Evolutionary conservation across 805 yeast species (phyloP).

Genomic region (Yarrowia sp.): DNA sequence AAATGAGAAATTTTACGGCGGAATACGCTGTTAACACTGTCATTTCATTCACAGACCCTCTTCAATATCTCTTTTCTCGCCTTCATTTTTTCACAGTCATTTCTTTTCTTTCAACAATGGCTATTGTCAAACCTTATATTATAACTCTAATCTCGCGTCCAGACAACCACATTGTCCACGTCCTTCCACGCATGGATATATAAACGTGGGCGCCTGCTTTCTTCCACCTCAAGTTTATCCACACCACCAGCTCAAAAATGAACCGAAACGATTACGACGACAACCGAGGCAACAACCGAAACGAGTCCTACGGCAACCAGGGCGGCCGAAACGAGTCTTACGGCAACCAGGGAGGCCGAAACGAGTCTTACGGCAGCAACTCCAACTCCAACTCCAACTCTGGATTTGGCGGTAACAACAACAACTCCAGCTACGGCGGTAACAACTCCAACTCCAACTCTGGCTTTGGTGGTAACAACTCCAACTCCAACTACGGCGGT

Average conservation of each 20-base stretch:
- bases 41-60: no score
- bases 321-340: neutral
- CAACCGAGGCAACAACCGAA: neutral
- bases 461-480: neutral
- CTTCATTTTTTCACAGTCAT: neutral
- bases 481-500: slow-evolving; percentile 2
- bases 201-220: neutral
- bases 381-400: no score
- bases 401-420: neutral
- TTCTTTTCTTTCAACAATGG: slow-evolving; percentile 15
- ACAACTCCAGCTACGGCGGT: no score
- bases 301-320: neutral
- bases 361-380: no score
- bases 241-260: slow-evolving; percentile 6
- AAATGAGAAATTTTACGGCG: no score
- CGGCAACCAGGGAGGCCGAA: no score
- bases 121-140: neutral
- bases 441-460: neutral
- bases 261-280: slow-evolving; percentile 18
- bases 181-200: neutral
- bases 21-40: no score
- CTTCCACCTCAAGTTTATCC: neutral
- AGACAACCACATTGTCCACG: neutral
- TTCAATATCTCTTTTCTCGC: no score
- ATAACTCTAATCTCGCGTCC: neutral